Evolutionary conservation across 371 early-diverging fungal species (phyloP), one percentile per base, ranked within the genome.

Genomic region (Syncephalastrum monosporum): DNA sequence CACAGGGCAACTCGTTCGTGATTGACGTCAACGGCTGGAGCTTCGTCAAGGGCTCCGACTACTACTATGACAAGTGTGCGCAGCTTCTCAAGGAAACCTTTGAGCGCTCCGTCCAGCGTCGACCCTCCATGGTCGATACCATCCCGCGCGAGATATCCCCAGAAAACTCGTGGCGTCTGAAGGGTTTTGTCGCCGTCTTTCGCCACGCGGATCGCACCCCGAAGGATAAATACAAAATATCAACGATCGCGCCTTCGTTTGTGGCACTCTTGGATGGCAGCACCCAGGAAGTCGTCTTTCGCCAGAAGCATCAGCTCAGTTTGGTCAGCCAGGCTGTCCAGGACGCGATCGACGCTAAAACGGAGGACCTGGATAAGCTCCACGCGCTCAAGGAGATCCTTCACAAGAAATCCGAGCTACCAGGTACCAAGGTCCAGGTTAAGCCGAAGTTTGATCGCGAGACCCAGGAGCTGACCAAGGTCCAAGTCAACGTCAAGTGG

Each of bases 21-120:
- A 97, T 99, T 65, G 99, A 99, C 71, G 98, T 99, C 53, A 99
- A 99, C 64, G 99, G 99, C 8, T 99, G 99, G 99, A 94, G 95
- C 24, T 99, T 99, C 79, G 99, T 99, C 50, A 99, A 99, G 72
- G 96, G 96, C 55, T 95, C 91, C 65, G 88, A 90, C 48, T 81
- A 86, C 16, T 99, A 99, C 69, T 97, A 96, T 69, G 94, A 93
- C 65, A 82, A 84, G 42, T 93, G 94, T 45, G 90, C 97, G 2
- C 62, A 60, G 10, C 83, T 91, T 19, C 70, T 98, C 21, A 85
- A 86, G 42, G 82, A 85, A 56, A 59, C 69, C 5, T 76, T 75
- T 52, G 64, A 65, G 51, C 63, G 74, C 14, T 74, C 78, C 12
- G 70, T 77, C 3, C 75, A 76, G 59, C 64, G 68, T 48, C 58